Percentiles rank a stretch among this genome's conserved stretches.
Evolutionary conservation across 1,284 basidiomycete species (phyloP).

Genomic region (Chalciporus sp.): DNA sequence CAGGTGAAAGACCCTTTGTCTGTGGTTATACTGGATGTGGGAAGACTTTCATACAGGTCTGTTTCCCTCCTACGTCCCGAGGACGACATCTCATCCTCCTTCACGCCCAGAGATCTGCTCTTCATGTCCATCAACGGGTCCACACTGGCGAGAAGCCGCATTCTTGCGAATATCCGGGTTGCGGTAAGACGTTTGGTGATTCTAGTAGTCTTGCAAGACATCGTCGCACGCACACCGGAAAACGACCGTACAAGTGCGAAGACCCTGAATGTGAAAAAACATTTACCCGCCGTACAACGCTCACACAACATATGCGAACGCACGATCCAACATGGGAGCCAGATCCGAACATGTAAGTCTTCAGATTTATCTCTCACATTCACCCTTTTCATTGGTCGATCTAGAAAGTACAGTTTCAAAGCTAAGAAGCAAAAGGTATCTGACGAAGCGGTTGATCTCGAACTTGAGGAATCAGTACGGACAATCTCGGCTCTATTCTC

Average conservation of each 20-base stretch:
- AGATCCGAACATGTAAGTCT: conserved; percentile 75
- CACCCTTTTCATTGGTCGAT: conserved; percentile 14
- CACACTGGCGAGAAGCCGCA: conserved; percentile 92
- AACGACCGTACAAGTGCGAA: conserved; percentile 80
- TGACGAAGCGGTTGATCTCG: conserved; percentile 50
- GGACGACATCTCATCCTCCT: conserved; percentile 12
- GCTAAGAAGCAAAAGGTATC: conserved; percentile 63
- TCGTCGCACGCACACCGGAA: conserved; percentile 84
- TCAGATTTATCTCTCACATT: conserved; percentile 6
- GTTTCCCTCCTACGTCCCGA: conserved; percentile 10
- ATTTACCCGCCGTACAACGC: conserved; percentile 78
- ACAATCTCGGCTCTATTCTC: conserved; percentile 67
- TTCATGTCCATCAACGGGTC: conserved; percentile 84
- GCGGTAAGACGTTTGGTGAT: conserved; percentile 83
- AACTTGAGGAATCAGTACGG: conserved; percentile 68
- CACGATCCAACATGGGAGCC: conserved; percentile 82
- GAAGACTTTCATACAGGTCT: conserved; percentile 85
- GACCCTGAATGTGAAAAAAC: conserved; percentile 81
- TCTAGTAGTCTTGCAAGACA: conserved; percentile 88
- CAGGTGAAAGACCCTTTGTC: conserved; percentile 79
- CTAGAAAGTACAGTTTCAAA: conserved; percentile 75
- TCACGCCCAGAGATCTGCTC: conserved; percentile 68
- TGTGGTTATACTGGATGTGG: conserved; percentile 73
- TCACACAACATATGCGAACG: conserved; percentile 81
- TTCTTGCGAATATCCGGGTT: conserved; percentile 83